Base-by-base conservation (phyloP, 2,329 filamentous ascomycete genomes). In the Berkeleyomyces rouxiae region DNA sequence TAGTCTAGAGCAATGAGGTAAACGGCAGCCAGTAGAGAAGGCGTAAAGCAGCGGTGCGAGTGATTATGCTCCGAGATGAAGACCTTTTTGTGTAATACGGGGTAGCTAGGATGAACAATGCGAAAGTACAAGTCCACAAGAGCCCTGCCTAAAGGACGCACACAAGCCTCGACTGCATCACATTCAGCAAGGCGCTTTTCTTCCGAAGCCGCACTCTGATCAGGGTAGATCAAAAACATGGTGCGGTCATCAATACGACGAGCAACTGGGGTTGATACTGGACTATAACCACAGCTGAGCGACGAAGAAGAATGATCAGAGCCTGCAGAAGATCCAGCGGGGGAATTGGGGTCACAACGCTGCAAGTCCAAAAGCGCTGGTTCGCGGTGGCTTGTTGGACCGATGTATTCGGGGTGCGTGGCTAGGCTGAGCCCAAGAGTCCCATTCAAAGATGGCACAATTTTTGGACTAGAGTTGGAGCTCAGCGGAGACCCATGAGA, bases 91-190 rank as follows among this genome's bases (percentile, higher is more conserved):
- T 80, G 76, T 2, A 79, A 68, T 55, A 81, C 74, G 1, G 79
- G 79, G 67, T 78, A 80, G 64, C 73, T 75, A 0, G 78, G 79
- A 64, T 81, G 79, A 16, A 79, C 73, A 53, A 79, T 77, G 39
- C 76, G 71, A 68, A 84, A 84, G 71, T 83, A 85, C 47, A 84
- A 73, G 64, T 80, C 79, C 66, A 85, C 76, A 62, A 85, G 71
- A 43, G 77, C 76, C 64, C 76, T 75, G 7, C 82, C 82, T 68
- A 84, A 78, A 5, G 80, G 77, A 36, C 58, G 58, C 51, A 65
- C 64, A 10, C 64, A 65, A 3, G 61, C 76, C 69, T 87, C 83
- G 63, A 87, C 79, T 39, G 78, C 77, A 67, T 77, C 75, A 11
- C 74, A 67, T 42, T 74, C 72, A 7, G 71, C 70, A 16, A 73